Evolutionary conservation across 768 basidiomycete genomes (phyloP).

Genomic region (Saitozyma sp.): DNA sequence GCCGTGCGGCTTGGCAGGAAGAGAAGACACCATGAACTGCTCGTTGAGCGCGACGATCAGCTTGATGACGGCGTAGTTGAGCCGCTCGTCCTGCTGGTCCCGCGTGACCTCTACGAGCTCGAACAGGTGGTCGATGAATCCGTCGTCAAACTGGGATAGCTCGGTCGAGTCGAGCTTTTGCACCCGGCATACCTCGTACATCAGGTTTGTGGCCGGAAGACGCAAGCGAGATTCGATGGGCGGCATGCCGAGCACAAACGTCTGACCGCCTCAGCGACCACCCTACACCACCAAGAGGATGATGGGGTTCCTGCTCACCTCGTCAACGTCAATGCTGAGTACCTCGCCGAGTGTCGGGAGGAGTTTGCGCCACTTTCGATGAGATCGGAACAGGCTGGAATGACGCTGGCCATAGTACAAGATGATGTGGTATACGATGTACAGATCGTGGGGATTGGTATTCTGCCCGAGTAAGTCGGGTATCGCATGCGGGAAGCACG

Average conservation of each 20-base stretch:
- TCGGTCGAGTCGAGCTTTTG: conserved; percentile 78
- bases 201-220: conserved; percentile 66
- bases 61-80: conserved; percentile 95
- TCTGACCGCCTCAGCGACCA: conserved; percentile 8
- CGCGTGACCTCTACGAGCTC: conserved; percentile 91
- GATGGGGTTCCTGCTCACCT: conserved; percentile 60
- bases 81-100: conserved; percentile 80
- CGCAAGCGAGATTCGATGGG: conserved; percentile 84
- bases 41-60: conserved; percentile 91
- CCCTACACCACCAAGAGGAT: conserved; percentile 12
- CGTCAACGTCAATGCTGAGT: conserved; percentile 58
- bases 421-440: conserved; percentile 76
- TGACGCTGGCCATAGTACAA: conserved; percentile 71
- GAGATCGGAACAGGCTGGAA: conserved; percentile 69
- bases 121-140: conserved; percentile 84
- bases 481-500: conserved; percentile 9
- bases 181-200: conserved; percentile 92
- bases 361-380: conserved; percentile 79
- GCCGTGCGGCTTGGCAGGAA: conserved; percentile 49
- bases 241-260: conserved; percentile 42
- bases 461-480: conserved; percentile 57
- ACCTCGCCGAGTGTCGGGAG: conserved; percentile 77
- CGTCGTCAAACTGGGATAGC: conserved; percentile 80
- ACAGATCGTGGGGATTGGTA: conserved; percentile 80
- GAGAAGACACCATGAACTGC: conserved; percentile 92